phyloP scores from a whole-genome alignment of 1,284 basidiomycete genomes.

The Sanghuangporus sanghuang region DNA sequence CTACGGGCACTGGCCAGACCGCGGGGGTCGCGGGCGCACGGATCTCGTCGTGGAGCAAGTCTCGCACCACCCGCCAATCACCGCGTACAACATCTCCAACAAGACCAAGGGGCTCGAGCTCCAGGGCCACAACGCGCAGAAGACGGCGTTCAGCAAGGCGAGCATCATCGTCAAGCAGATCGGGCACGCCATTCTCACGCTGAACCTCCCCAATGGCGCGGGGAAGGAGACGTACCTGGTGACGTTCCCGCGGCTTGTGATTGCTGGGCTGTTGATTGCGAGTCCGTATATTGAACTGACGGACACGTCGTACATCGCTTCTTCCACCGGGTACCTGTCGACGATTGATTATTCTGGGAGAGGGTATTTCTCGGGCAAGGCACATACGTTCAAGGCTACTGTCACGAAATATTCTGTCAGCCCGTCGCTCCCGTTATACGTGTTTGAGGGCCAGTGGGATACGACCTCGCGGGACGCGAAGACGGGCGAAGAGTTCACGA shows the following conservation, averaged over 20 bases:
- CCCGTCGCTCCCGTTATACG: conserved; percentile 36
- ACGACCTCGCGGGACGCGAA: conserved; percentile 55
- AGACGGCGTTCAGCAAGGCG: conserved; percentile 67
- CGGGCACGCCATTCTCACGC: conserved; percentile 84
- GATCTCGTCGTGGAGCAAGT: conserved; percentile 93
- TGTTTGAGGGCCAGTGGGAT: conserved; percentile 89
- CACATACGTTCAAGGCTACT: conserved; percentile 88
- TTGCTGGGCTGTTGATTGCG: conserved; percentile 53
- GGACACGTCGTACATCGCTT: conserved; percentile 82
- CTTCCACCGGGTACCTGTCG: conserved; percentile 67
- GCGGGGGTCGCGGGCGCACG: conserved; percentile 77
- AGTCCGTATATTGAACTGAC: conserved; percentile 86
- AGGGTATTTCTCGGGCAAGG: conserved; percentile 91
- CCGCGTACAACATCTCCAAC: conserved; percentile 85
- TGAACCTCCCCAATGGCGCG: conserved; percentile 53
- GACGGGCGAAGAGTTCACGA: conserved; percentile 52
- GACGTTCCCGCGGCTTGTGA: conserved; percentile 80
- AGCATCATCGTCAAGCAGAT: conserved; percentile 95
- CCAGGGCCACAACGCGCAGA: conserved; percentile 92
- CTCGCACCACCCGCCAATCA: conserved; percentile 91
- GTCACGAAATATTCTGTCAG: conserved; percentile 41
- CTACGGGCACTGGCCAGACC: conserved; percentile 88
- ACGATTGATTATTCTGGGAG: conserved; percentile 92
- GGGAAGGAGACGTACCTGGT: conserved; percentile 77
- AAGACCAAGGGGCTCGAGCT: conserved; percentile 73